These are phyloP conservation scores for Umbelopsis vinacea DNA, from an alignment of 192 early-diverging fungal genomes.

Conservation along the genomic window DNA sequence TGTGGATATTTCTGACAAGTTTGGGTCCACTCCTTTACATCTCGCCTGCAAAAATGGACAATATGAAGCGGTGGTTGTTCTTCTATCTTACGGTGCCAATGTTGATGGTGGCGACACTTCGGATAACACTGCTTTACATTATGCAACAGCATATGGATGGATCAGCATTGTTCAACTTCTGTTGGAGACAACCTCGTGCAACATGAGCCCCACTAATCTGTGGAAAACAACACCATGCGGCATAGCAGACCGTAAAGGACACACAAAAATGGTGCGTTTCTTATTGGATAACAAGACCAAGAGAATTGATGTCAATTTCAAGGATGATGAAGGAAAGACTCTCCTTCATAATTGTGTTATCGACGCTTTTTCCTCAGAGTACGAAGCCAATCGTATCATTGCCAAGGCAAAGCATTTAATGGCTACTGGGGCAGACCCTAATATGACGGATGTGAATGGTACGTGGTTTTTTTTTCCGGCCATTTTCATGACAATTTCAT, in stretches of 20 bases:
- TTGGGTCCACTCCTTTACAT: slow-evolving; percentile 33
- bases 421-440: slow-evolving; percentile 43
- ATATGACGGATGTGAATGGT: slow-evolving; percentile 38
- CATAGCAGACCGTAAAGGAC: slow-evolving; percentile 61
- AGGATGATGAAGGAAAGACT: slow-evolving; percentile 49
- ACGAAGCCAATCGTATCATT: slow-evolving; percentile 39
- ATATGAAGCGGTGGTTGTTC: slow-evolving; percentile 40
- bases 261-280: slow-evolving; percentile 45
- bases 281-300: slow-evolving; percentile 32
- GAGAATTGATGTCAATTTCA: slow-evolving; percentile 49
- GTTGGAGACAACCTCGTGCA: slow-evolving; percentile 42
- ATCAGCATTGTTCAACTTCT: slow-evolving; percentile 43
- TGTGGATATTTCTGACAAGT: slow-evolving; percentile 34
- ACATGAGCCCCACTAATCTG: slow-evolving; percentile 44
- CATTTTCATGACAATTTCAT: no score
- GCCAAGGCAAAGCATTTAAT: slow-evolving; percentile 33
- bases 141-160: slow-evolving; percentile 55
- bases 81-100: slow-evolving; percentile 50
- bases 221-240: slow-evolving; percentile 58
- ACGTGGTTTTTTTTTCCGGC: neutral
- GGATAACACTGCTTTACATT: slow-evolving; percentile 53
- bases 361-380: slow-evolving; percentile 1
- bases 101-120: slow-evolving; percentile 48
- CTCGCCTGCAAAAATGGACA: slow-evolving; percentile 49
- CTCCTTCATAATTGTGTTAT: slow-evolving; percentile 48